Base-by-base conservation (phyloP, 208 protist species). In the Leishmania amazonensis region DNA sequence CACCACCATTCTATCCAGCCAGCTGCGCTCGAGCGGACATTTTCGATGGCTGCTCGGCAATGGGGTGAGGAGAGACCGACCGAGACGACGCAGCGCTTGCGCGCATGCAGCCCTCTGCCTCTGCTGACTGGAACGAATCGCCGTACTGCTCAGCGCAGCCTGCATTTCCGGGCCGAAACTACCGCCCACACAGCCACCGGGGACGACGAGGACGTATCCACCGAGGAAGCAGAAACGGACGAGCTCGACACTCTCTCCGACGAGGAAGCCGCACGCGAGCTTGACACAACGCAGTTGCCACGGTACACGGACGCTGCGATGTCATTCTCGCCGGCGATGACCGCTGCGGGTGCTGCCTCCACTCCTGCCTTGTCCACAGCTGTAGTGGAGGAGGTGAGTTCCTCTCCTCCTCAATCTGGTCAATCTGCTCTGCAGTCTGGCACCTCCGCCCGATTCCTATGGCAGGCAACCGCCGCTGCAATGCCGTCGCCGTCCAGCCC, bases 401-500 rank as follows among this genome's bases (percentile, higher is more conserved):
- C 38, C 0, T 31, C 64, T 28, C 38, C 54, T 1, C 35, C 65
- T 42, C 62, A 38, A 6, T 28, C 70, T 42, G 17, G n/a, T 38
- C 58, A 15, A 57, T 13, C 42, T 40, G n/a, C 24, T 65, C 68
- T 9, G 13, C 77, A 42, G 47, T 40, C 17, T 58, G 72, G 72
- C 49, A 13, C n/a, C 15, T 60, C 72, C 49, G 0, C 76, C 17
- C 76, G 81, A 51, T 85, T 77, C 38, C 71, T 85, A 3, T 85
- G 81, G 81, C 81, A 85, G 68, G 78, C 72, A 31, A 45, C 81
- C 3, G 73, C 77, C 13, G 81, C 81, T 42, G 51, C 81, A 13
- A 85, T 85, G 81, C 81, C 77, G 21, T 85, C 81, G 2, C 81
- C 81, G 11, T 85, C 81, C 1, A 85, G 81, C 54, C 81, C 81